Conservation (phyloP, 2,329 filamentous ascomycete genomes). For the Trichoderma arundinaceum region DNA sequence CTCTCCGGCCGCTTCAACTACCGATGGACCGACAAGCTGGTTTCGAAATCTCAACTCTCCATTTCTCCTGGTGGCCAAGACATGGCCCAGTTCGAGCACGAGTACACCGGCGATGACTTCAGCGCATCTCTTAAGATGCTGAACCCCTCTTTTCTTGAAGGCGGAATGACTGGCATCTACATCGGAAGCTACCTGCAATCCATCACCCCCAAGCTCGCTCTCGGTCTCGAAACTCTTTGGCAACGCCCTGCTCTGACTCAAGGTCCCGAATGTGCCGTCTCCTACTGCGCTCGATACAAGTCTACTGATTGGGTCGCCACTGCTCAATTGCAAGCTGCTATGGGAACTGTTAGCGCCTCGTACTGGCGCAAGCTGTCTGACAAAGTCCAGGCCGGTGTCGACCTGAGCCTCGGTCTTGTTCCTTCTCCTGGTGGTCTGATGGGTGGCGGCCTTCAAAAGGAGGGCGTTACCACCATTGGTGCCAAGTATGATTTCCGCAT, state of each 20-base stretch:
- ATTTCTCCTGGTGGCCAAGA: slow-evolving; percentile 81
- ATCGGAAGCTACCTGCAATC: slow-evolving; percentile 96
- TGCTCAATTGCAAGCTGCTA: slow-evolving; percentile 80
- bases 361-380: slow-evolving; percentile 95
- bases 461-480: slow-evolving; percentile 88
- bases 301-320: slow-evolving; percentile 90
- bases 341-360: slow-evolving; percentile 85
- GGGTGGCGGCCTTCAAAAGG: slow-evolving; percentile 77
- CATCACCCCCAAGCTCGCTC: slow-evolving; percentile 81
- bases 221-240: slow-evolving; percentile 93
- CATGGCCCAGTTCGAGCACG: slow-evolving; percentile 92
- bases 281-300: slow-evolving; percentile 92
- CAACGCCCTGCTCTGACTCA: slow-evolving; percentile 83
- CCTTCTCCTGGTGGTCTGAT: slow-evolving; percentile 70
- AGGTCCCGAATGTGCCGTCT: slow-evolving; percentile 88
- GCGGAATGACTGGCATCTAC: slow-evolving; percentile 90
- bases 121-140: slow-evolving; percentile 90
- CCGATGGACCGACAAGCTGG: slow-evolving; percentile 78
- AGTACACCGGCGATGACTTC: slow-evolving; percentile 93
- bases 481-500: slow-evolving; percentile 98
- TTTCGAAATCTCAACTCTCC: slow-evolving; percentile 87
- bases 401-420: slow-evolving; percentile 86
- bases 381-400: slow-evolving; percentile 94
- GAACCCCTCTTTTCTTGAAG: slow-evolving; percentile 93
- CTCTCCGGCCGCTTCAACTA: slow-evolving; percentile 92